Base-by-base conservation (phyloP, 495 filamentous ascomycete species). In the Penicillium goetzii region DNA sequence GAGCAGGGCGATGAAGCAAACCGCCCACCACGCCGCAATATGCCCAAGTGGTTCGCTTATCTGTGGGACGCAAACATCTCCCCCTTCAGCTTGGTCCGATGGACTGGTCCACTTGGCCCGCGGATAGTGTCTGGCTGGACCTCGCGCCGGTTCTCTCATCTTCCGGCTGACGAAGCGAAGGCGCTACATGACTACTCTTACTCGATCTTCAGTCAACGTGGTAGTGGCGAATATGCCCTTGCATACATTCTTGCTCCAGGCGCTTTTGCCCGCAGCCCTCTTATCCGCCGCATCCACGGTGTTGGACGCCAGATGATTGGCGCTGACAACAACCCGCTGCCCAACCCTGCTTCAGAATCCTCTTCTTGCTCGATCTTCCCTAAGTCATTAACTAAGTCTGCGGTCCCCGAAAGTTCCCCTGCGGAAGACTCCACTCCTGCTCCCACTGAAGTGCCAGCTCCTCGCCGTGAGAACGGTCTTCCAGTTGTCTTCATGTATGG, bases 41-140 rank as follows among this genome's bases (percentile, higher is more conserved):
- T 92, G 14, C 90, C 93, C 0, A 88, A 89, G 73, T 97, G 92
- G 92, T 80, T 97, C 19, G 86, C 87, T 32, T 97, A 92, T 73
- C 84, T 99, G 36, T 99, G 95, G 95, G 95, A 99, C 61, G 92
- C 92, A 65, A 99, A 99, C 71, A 88, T 99, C 65, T 97, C 92
- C 1, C 95, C 96, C 19, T 99, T 99, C 74, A 91, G 87, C 63
- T 75, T 99, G 19, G 85, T 99, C 10, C 90, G 95, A 57, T 89
- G 93, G 84, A 78, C 92, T 11, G 95, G 95, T n/a, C 95, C 95
- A 1, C 74, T 99, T 1, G 95, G 95, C 1, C 95, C 95, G 7
- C 87, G 93, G 3, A 83, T 99, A 33, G 92, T 97, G 0, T 97
- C 93, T 0, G 94, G 95, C 21, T 99, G 95, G 95, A 96, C 95